Conservation (phyloP, 176 grass and related monocot species). For the Triticum monococcum region DNA sequence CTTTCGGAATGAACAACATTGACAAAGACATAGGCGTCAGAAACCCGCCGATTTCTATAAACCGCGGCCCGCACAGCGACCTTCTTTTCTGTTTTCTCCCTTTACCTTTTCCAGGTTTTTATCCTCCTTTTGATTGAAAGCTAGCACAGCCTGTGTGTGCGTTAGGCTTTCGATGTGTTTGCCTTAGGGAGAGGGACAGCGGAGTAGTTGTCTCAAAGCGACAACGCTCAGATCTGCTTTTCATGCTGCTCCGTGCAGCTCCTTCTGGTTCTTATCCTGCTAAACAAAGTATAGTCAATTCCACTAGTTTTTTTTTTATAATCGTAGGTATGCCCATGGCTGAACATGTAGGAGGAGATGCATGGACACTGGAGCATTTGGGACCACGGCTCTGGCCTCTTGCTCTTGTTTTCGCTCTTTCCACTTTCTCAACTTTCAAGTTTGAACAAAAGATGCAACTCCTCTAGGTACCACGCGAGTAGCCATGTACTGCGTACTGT, state of each 20-base stretch:
- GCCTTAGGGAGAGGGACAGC: slow-evolving; percentile 31
- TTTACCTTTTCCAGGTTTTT: slow-evolving; percentile 50
- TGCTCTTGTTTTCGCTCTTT: background rate
- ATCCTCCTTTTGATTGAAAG: slow-evolving; percentile 49
- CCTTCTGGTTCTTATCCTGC: background rate
- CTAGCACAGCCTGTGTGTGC: slow-evolving; percentile 10
- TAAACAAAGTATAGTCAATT: background rate
- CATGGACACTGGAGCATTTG: background rate
- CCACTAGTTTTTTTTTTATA: background rate
- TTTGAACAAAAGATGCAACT: background rate
- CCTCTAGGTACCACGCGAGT: background rate
- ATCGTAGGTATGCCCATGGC: background rate
- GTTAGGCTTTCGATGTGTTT: slow-evolving; percentile 53
- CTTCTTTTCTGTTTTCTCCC: background rate
- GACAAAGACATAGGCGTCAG: background rate
- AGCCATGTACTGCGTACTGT: too few species aligned
- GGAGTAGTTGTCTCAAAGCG: slow-evolving; percentile 21
- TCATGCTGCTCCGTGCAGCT: slow-evolving; percentile 25
- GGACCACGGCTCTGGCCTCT: background rate
- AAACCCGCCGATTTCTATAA: slow-evolving; percentile 24
- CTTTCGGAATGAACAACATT: slow-evolving; percentile 43
- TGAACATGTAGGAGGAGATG: background rate
- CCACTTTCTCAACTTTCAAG: background rate
- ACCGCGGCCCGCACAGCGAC: slow-evolving; percentile 30
- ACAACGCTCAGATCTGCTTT: slow-evolving; percentile 26